Conservation (phyloP, 2,329 filamentous ascomycete genomes). For the Penicillium sp. region DNA sequence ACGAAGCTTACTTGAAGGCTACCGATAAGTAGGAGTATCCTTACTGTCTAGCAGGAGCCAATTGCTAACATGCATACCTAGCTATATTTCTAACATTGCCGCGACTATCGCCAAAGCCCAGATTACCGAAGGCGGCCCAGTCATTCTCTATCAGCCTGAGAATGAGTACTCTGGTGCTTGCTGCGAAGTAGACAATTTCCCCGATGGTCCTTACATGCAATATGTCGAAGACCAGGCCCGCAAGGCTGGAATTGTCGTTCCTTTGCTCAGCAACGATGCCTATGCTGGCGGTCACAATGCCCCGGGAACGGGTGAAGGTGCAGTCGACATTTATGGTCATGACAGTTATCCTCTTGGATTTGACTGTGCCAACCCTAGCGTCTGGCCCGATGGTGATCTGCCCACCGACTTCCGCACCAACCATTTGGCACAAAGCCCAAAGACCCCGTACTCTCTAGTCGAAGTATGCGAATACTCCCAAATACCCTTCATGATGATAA, state of each 20-base stretch:
- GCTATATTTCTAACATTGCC: constrained; percentile 66
- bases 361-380: constrained; percentile 58
- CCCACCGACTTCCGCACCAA: constrained; percentile 60
- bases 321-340: constrained; percentile 69
- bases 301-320: constrained; percentile 62
- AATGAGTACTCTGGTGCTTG: constrained; percentile 72
- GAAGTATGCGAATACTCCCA: constrained; percentile 47
- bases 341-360: constrained; percentile 64
- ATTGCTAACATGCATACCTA: constrained; percentile 28
- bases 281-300: constrained; percentile 64
- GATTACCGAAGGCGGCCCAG: constrained; percentile 80
- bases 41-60: too few relatives aligned
- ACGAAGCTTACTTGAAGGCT: constrained; percentile 65
- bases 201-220: constrained; percentile 70
- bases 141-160: constrained; percentile 79
- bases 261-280: constrained; percentile 76
- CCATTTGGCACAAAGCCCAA: constrained; percentile 66
- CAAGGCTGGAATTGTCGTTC: constrained; percentile 71
- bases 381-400: constrained; percentile 62
- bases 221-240: constrained; percentile 71
- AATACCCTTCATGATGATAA: not conserved
- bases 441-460: constrained; percentile 67
- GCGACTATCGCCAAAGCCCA: constrained; percentile 73
- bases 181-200: constrained; percentile 57
- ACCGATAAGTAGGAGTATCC: constrained; percentile 62